phyloP scores from a whole-genome alignment of 1,284 basidiomycete genomes.

The Pyrrhoderma lamaoense region DNA sequence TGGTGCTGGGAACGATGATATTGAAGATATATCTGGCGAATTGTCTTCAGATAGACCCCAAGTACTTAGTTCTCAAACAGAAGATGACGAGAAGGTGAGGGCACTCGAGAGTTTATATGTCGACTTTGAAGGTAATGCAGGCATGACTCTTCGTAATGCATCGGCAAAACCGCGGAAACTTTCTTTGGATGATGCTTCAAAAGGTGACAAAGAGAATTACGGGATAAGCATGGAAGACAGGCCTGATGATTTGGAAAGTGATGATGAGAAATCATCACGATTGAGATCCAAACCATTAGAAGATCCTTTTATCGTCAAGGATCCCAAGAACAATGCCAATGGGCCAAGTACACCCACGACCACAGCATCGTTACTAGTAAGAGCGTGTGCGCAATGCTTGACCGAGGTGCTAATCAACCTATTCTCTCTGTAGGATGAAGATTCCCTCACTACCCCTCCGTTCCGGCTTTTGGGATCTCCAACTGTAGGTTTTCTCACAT shows the following conservation, averaged over 20 bases:
- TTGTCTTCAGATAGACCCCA: neutral
- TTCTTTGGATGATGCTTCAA: neutral
- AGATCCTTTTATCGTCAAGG: constrained; percentile 9
- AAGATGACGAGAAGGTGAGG: constrained; percentile 7
- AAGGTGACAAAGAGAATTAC: neutral
- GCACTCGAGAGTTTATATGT: constrained; percentile 12
- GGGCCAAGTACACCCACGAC: constrained; percentile 8
- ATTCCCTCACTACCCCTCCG: neutral
- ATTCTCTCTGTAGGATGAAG: constrained; percentile 6
- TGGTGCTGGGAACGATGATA: constrained; percentile 11
- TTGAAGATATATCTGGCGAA: constrained; percentile 1
- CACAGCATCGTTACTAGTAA: constrained; percentile 11
- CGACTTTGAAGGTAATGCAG: constrained; percentile 15
- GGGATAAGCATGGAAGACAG: neutral
- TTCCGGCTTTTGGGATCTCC: constrained; percentile 15
- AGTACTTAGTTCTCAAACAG: neutral
- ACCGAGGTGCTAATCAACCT: neutral
- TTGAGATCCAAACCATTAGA: constrained; percentile 1
- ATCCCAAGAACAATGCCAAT: neutral
- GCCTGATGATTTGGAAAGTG: neutral
- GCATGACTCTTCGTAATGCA: neutral
- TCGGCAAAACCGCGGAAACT: too few species aligned
- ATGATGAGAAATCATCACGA: constrained; percentile 3
- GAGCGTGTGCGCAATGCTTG: neutral
- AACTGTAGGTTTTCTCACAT: constrained; percentile 2